Conservation (phyloP, 805 yeast genomes). For the Ogataea henricii region DNA sequence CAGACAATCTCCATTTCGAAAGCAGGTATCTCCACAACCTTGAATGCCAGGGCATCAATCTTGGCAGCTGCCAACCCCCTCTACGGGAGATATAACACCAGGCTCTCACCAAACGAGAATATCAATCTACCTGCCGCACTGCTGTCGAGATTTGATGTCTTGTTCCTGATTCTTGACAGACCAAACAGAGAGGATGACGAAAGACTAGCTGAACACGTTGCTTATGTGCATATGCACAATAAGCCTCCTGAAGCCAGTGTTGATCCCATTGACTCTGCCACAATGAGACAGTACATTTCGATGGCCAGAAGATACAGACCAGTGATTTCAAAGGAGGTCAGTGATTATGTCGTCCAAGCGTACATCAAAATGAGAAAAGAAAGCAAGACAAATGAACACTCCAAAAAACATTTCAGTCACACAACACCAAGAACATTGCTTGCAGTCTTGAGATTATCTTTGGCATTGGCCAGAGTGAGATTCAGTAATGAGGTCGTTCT, state of each 20-base stretch:
- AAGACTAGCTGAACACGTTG: constrained; percentile 87
- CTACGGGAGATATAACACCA: constrained; percentile 91
- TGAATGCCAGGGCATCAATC: constrained; percentile 93
- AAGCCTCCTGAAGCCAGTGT: constrained; percentile 77
- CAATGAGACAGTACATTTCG: constrained; percentile 85
- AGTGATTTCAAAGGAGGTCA: constrained; percentile 76
- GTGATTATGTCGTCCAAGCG: constrained; percentile 80
- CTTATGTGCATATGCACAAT: constrained; percentile 93
- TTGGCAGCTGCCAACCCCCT: constrained; percentile 98
- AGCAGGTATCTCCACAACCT: constrained; percentile 95
- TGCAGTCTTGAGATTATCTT: constrained; percentile 89
- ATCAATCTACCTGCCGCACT: constrained; percentile 96
- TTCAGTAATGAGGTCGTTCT: constrained; percentile 69
- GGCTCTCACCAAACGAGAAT: constrained; percentile 88
- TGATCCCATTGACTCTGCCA: constrained; percentile 74
- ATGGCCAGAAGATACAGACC: constrained; percentile 87
- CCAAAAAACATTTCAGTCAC: constrained; percentile 80
- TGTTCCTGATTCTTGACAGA: constrained; percentile 82
- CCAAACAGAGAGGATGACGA: constrained; percentile 82
- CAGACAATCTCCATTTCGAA: constrained; percentile 96
- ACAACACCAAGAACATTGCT: constrained; percentile 94
- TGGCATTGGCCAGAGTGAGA: constrained; percentile 89
- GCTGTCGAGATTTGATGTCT: constrained; percentile 88
- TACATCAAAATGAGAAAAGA: constrained; percentile 94
- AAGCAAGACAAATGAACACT: constrained; percentile 75